Evolutionary conservation across 306 rosid species (phyloP).

Genomic region (Castanea sativa): DNA sequence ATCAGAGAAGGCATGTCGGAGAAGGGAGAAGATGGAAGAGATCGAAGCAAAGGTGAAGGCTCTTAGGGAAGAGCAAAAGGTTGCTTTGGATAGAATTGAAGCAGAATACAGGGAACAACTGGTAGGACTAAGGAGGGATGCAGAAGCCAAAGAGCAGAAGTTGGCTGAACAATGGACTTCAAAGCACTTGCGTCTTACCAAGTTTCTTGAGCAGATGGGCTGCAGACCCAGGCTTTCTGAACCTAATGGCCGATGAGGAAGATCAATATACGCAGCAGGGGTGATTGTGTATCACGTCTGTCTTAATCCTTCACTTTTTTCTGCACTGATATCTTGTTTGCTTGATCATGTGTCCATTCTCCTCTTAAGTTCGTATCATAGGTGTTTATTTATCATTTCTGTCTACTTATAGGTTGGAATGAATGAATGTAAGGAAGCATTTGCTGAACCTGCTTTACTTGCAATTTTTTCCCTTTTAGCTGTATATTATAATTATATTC

Average conservation of each 20-base stretch:
- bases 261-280: background rate
- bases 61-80: conserved; percentile 73
- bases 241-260: conserved; percentile 58
- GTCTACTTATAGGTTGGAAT: conserved; percentile 19
- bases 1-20: conserved; percentile 73
- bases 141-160: conserved; percentile 89
- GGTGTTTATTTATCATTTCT: conserved; percentile 15
- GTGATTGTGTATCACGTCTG: conserved; percentile 13
- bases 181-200: conserved; percentile 64
- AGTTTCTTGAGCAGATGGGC: conserved; percentile 80
- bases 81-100: conserved; percentile 76
- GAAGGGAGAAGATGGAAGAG: conserved; percentile 84
- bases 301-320: conserved; percentile 5
- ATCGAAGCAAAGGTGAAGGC: conserved; percentile 80
- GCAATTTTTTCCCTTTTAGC: conserved; percentile 7
- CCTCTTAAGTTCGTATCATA: conserved; percentile 12
- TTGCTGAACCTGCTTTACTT: conserved; percentile 9
- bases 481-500: background rate
- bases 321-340: conserved; percentile 5
- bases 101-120: conserved; percentile 80
- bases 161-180: conserved; percentile 93
- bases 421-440: conserved; percentile 21
- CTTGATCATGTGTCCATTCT: conserved; percentile 33
- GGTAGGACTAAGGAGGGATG: conserved; percentile 79
- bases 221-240: conserved; percentile 65